Percentiles rank a stretch among this genome's conserved stretches.
phyloP scores from a whole-genome alignment of 352 stramenopile genomes.

The Globisporangium abappressorium region DNA sequence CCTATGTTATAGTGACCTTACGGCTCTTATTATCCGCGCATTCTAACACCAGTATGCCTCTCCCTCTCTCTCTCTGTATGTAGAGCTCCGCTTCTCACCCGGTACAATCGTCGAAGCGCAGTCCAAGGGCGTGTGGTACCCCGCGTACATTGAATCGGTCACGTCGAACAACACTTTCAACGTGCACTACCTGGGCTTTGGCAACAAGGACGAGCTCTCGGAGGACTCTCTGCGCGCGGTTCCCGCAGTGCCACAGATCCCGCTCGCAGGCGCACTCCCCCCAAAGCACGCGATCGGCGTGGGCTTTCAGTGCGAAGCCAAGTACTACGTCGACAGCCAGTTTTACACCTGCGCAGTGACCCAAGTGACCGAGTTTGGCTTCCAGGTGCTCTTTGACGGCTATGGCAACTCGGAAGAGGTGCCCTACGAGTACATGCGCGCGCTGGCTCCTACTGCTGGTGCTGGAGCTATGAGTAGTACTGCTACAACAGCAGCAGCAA shows the following conservation, averaged over 20 bases:
- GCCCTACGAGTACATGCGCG: conserved; percentile 83
- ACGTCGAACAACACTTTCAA: conserved; percentile 57
- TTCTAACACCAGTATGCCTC: neutral
- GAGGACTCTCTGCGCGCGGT: conserved; percentile 42
- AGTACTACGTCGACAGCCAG: conserved; percentile 78
- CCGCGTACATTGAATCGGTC: conserved; percentile 54
- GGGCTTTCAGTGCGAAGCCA: conserved; percentile 65
- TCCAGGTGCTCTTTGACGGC: conserved; percentile 83
- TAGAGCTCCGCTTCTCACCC: conserved; percentile 41
- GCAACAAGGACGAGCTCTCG: conserved; percentile 51
- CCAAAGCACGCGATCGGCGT: conserved; percentile 39
- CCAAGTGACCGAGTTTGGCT: conserved; percentile 62
- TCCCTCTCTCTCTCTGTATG: conserved; percentile 1
- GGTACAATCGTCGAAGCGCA: conserved; percentile 55
- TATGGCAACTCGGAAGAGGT: conserved; percentile 91
- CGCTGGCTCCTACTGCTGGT: conserved; percentile 6
- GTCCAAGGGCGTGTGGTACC: conserved; percentile 70
- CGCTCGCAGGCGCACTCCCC: conserved; percentile 28
- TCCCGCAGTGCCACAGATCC: conserved; percentile 17
- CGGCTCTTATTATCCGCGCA: neutral
- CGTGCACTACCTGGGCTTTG: conserved; percentile 74
- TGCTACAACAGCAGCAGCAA: neutral
- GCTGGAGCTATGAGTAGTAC: neutral
- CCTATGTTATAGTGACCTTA: neutral
- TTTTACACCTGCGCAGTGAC: conserved; percentile 76